These are phyloP conservation scores for Fusarium sambucinum DNA, from an alignment of 2,329 filamentous ascomycete genomes.

Conservation along the genomic window DNA sequence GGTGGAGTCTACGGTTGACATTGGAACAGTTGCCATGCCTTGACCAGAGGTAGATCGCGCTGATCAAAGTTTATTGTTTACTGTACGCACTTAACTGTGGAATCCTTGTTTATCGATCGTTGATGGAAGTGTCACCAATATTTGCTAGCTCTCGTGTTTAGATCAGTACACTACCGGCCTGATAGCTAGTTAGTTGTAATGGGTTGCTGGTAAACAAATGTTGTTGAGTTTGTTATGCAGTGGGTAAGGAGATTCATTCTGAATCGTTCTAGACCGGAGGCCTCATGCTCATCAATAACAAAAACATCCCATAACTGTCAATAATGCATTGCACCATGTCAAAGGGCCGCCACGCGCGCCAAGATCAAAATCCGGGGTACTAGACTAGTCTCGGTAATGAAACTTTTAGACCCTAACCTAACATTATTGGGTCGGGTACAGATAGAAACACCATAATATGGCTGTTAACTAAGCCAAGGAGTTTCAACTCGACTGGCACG, in stretches of 20 bases:
- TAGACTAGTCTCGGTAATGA: slow-evolving; percentile 24
- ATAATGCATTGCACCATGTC: not conserved
- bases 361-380: slow-evolving; percentile 8
- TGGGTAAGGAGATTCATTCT: not conserved
- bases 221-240: not conserved
- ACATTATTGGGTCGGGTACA: slow-evolving; percentile 3
- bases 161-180: too few species aligned
- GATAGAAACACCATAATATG: slow-evolving; percentile 7
- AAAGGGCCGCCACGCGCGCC: not conserved
- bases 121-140: not conserved
- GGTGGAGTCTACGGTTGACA: not conserved
- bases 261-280: not conserved
- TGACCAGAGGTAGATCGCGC: not conserved
- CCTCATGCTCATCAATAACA: not conserved
- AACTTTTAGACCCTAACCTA: slow-evolving; percentile 18
- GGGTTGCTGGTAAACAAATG: not conserved
- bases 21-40: not conserved
- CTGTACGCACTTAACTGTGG: not conserved
- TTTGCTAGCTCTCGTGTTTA: not conserved
- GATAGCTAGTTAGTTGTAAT: not conserved
- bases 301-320: not conserved
- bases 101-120: not conserved
- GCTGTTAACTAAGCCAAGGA: slow-evolving; percentile 7
- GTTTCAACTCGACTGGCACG: slow-evolving; percentile 1
- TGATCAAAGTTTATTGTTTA: slow-evolving; percentile 4